A percentile compares a stretch with the other conserved stretches of the same genome.
phyloP scores from a whole-genome alignment of 129 eudicot species.

The Arctium lappa region DNA sequence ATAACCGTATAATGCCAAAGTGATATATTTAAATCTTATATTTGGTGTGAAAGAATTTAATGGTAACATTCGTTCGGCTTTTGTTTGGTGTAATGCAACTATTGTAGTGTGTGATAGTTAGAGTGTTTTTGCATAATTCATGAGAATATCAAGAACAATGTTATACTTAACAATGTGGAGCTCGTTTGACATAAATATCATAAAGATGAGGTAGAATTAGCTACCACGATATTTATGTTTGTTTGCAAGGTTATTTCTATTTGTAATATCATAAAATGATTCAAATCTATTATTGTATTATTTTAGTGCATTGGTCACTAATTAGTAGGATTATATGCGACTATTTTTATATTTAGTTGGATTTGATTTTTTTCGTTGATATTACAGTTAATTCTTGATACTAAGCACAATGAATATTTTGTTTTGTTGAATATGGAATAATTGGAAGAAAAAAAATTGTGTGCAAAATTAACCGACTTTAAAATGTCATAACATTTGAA shows the following conservation, averaged over 20 bases:
- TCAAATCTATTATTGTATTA: background rate
- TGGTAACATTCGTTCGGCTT: background rate
- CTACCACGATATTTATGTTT: background rate
- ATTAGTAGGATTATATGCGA: background rate
- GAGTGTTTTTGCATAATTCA: background rate
- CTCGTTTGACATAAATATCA: background rate
- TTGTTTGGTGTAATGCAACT: background rate
- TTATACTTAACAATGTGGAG: background rate
- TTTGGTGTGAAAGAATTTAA: background rate
- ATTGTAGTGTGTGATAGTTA: background rate
- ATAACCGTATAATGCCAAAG: background rate
- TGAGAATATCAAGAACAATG: background rate
- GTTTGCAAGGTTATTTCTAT: background rate
- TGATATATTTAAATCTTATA: background rate
- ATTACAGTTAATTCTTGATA: background rate
- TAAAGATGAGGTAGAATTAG: background rate
- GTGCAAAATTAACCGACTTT: background rate
- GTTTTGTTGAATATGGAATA: background rate
- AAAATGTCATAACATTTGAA: background rate
- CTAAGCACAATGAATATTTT: background rate
- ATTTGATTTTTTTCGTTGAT: background rate
- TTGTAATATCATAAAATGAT: background rate
- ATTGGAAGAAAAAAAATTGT: background rate
- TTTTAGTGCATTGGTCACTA: background rate
- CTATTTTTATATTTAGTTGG: background rate